Evolutionary conservation across 352 stramenopile genomes (phyloP), one percentile per base, ranked within the genome.

Genomic region (Globisporangium viniferum): DNA sequence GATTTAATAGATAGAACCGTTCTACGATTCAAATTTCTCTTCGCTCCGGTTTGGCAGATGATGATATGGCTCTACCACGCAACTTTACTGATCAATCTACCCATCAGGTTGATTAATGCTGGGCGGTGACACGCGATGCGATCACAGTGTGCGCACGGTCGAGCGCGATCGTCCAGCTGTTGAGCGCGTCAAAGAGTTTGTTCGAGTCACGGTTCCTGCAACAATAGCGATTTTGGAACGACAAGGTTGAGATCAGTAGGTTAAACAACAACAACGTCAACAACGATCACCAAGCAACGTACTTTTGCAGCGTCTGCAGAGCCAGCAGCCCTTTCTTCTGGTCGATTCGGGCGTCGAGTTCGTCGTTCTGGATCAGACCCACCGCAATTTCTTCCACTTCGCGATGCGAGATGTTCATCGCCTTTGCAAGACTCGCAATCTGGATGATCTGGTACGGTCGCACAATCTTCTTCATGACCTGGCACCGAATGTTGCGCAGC

Each of bases 321-420:
- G 88, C 71, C 27, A 93, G 66, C 24, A 93, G 66, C 0, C 83
- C 80, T 14, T 76, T 75, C 36, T 64, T 84, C 69, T 98, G 93
- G 80, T 99, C 94, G 71, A 99, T 97, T 62, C 87, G 84, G 12
- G 89, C 92, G 33, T 94, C 76, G 49, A 99, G 74, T 58, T 88
- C 84, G 2, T 86, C 84, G 71, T 98, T 93, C 62, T 98, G 84
- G 71, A 99, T 98, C 7, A 98, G 77, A 39, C 81, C 77, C 15
- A 98, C 90, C 0, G 97, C 79, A 29, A 99, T 88, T 51, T 85
- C 86, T 70, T 99, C 93, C 0, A 98, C 93, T 35, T 98, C 91
- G 3, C 74, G 63, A 3, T 83, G 69, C 1, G 86, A 68, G 59
- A 98, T 93, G 72, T 98, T 98, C 55, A 99, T 86, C 59, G 95